Evolutionary conservation across 352 stramenopile species (phyloP), one percentile per base, ranked within the genome.

Genomic region (Sclerospora graminicola): DNA sequence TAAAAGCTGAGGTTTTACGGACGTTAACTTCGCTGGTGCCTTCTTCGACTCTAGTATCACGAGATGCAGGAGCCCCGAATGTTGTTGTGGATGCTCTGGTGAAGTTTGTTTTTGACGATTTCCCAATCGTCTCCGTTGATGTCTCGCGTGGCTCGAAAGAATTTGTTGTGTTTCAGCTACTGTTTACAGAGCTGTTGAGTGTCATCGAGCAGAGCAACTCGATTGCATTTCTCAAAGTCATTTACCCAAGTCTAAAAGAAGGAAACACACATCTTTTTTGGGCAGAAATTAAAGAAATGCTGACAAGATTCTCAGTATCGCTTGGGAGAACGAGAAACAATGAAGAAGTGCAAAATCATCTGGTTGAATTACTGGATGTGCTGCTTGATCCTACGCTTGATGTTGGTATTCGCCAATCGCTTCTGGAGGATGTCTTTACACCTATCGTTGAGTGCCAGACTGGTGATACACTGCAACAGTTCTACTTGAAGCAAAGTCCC

Each of bases 111-210:
- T 63, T 83, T 8, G 66, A 84, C 18, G 74, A 88, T 26, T 89
- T 91, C 43, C 80, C 77, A 4, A 82, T 89, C 27, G 47, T 63
- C 19, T 91, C 80, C n/a, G 61, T 52, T 16, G 80, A 91, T 54
- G 75, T 89, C 4, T 57, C 60, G 4, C 44, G 41, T 26, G 70
- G 66, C 1, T 76, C 77, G 4, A 76, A 79, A 14, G 77, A 87
- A 19, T 85, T 70, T 49, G 75, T 84, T 43, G 48, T 80, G 0
- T 89, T 80, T 31, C 45, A 44, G 1, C 49, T 77, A 30, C 48
- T 91, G 1, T 76, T 89, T 29, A 35, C 32, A 1, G 63, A 74
- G 18, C 33, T 88, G 11, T 44, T 89, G 24, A 35, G 31, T 33
- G 46, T 86, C n/a, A 58, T 89, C 9, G 66, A 84, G 47, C 53